phyloP scores from a whole-genome alignment of 2,329 filamentous ascomycete species.

The Epichloe aotearoae region DNA sequence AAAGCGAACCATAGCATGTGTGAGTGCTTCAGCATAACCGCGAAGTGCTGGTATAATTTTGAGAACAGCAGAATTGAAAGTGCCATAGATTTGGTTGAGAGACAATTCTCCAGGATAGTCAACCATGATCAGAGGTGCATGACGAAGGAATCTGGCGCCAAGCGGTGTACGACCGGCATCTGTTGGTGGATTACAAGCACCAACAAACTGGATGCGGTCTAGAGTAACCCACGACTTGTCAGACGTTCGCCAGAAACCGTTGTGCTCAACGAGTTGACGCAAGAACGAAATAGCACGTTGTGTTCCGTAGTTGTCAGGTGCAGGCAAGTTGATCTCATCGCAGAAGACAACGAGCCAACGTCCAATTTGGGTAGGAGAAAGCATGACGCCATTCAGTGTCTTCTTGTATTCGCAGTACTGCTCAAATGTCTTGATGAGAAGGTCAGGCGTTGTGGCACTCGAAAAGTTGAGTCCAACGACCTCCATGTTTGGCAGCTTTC shows the following conservation, averaged over 20 bases:
- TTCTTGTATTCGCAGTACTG: slow-evolving; percentile 99
- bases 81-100: slow-evolving; percentile 93
- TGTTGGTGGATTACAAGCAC: slow-evolving; percentile 94
- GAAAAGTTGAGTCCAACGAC: slow-evolving; percentile 99
- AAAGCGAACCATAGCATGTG: slow-evolving; percentile 93
- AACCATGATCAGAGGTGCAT: slow-evolving; percentile 98
- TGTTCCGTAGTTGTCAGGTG: slow-evolving; percentile 93
- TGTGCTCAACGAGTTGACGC: slow-evolving; percentile 93
- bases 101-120: slow-evolving; percentile 96
- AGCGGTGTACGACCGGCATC: slow-evolving; percentile 93
- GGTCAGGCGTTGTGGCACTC: slow-evolving; percentile 91
- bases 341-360: slow-evolving; percentile 98
- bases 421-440: slow-evolving; percentile 97
- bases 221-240: slow-evolving; percentile 97
- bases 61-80: slow-evolving; percentile 89
- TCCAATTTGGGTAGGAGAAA: slow-evolving; percentile 92
- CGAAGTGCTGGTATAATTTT: slow-evolving; percentile 94
- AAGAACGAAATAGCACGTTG: slow-evolving; percentile 96
- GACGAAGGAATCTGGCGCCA: slow-evolving; percentile 83
- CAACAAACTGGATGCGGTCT: slow-evolving; percentile 97
- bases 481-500: slow-evolving; percentile 97
- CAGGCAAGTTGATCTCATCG: slow-evolving; percentile 97
- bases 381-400: slow-evolving; percentile 87
- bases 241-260: slow-evolving; percentile 95
- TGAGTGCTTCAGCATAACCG: slow-evolving; percentile 87